Evolutionary conservation across 2,329 filamentous ascomycete genomes (phyloP).

Genomic region (Raffaelea ambrosiae): DNA sequence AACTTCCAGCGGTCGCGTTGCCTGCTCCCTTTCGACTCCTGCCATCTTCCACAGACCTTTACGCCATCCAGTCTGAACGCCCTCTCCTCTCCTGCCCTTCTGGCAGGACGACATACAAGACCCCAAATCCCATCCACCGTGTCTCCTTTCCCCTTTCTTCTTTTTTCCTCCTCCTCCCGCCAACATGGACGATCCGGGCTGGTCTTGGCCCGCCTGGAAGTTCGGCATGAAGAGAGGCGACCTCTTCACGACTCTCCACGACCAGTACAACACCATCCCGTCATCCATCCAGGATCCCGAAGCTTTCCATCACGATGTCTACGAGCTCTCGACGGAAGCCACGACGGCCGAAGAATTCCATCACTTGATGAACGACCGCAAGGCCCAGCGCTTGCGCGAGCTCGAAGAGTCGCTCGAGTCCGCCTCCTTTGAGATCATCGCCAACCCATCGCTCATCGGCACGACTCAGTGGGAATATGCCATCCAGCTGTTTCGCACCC

Average conservation of each 20-base stretch:
- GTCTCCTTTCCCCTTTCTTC: too few relatives aligned
- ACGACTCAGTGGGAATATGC: constrained; percentile 51
- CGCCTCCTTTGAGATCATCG: constrained; percentile 52
- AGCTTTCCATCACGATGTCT: constrained; percentile 54
- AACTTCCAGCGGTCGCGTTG: too few relatives aligned
- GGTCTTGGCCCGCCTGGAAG: constrained; percentile 53
- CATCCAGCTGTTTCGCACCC: constrained; percentile 50
- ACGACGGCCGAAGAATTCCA: constrained; percentile 45
- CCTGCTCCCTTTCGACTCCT: background rate
- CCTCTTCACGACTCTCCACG: constrained; percentile 48
- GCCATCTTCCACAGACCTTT: too few relatives aligned
- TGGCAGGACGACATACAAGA: too few relatives aligned
- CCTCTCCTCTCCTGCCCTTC: too few relatives aligned
- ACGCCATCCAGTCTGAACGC: too few relatives aligned
- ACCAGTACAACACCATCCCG: constrained; percentile 51
- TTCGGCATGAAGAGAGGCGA: constrained; percentile 54
- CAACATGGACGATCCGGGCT: constrained; percentile 45
- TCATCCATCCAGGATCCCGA: constrained; percentile 50
- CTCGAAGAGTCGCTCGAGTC: constrained; percentile 47
- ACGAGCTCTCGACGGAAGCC: constrained; percentile 45
- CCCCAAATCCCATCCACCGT: too few relatives aligned
- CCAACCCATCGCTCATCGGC: constrained; percentile 49
- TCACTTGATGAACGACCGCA: constrained; percentile 42
- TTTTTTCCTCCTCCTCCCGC: too few relatives aligned
- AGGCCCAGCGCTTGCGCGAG: constrained; percentile 44